Evolutionary conservation across 1,284 basidiomycete species (phyloP), one percentile per base, ranked within the genome.

Genomic region (Moesziomyces sp.): DNA sequence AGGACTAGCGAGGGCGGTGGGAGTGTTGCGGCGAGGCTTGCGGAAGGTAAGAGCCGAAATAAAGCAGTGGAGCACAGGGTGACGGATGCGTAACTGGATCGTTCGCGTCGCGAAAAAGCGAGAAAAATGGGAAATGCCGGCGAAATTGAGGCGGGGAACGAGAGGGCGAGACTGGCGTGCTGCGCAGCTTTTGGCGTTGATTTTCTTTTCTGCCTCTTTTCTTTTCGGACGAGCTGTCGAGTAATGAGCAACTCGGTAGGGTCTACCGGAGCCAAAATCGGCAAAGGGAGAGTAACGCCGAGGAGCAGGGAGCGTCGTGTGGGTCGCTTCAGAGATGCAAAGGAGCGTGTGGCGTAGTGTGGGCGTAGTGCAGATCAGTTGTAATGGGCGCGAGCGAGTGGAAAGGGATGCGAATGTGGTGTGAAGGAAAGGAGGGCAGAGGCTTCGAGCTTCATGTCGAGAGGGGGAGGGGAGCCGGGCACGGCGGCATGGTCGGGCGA

Each of bases 71-170:
- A 42, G 23, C 35, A 14, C 35, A 5, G 14, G 13, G n/a, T 24
- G 46, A 65, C 63, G 58, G 48, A 67, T 60, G 64, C 58, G 57
- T 60, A 48, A 49, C 33, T 58, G 7, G 62, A 67, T 38, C 35
- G 35, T 38, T 38, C 35, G 35, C 35, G 35, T 16, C 58, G 49
- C 52, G 52, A 49, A 43, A 47, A 56, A 46, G 40, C 19, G 16
- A 40, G 52, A 46, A 54, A 55, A 58, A 46, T 57, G 44, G 16
- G 42, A 45, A 19, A 11, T 19, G 13, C 24, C 14, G 14, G 24
- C 21, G 48, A 47, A 50, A 30, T 40, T 43, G 19, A 40, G 44
- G 33, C 52, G 18, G 28, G 24, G 23, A 43, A 43, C 18, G 43
- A 24, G 52, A 38, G 35, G 3, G 35, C 35, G 13, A 18, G 16